Conservation (phyloP, 2,329 filamentous ascomycete species). For the Pezicula carpinea region DNA sequence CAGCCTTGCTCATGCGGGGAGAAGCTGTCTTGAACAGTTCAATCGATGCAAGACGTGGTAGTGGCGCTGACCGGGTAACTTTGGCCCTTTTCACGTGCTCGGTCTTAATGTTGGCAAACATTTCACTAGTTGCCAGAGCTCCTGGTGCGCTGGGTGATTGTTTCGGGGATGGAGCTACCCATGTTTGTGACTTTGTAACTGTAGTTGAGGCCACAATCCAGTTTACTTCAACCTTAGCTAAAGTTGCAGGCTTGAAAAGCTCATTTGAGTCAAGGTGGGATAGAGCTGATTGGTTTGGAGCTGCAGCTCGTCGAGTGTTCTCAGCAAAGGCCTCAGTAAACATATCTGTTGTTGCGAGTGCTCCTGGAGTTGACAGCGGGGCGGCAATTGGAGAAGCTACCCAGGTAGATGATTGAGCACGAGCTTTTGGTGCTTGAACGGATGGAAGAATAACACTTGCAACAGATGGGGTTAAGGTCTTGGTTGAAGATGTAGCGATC, state of each 20-base stretch:
- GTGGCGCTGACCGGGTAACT: background rate
- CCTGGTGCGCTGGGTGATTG: background rate
- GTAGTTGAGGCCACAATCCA: background rate
- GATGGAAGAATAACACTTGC: background rate
- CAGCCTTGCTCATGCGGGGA: background rate
- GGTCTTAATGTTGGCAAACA: background rate
- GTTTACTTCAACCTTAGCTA: background rate
- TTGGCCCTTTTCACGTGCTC: background rate
- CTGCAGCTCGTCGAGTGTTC: background rate
- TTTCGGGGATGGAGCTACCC: background rate
- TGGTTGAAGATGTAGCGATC: too few relatives aligned
- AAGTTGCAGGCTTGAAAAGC: background rate
- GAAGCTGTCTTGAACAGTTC: background rate
- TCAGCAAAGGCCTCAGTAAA: background rate
- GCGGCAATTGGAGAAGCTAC: slow-evolving; percentile 5
- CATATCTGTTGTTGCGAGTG: background rate
- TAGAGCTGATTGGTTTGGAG: background rate
- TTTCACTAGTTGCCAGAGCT: background rate
- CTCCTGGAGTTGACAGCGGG: background rate
- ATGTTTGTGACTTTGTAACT: background rate
- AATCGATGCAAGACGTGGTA: background rate
- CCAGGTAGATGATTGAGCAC: slow-evolving; percentile 9
- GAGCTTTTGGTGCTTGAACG: too few relatives aligned
- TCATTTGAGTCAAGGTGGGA: background rate
- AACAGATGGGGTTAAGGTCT: too few relatives aligned